Percentiles rank a stretch among this genome's conserved stretches.
phyloP scores from a whole-genome alignment of 2,329 filamentous ascomycete species.

The Alternaria angustiovoidea region DNA sequence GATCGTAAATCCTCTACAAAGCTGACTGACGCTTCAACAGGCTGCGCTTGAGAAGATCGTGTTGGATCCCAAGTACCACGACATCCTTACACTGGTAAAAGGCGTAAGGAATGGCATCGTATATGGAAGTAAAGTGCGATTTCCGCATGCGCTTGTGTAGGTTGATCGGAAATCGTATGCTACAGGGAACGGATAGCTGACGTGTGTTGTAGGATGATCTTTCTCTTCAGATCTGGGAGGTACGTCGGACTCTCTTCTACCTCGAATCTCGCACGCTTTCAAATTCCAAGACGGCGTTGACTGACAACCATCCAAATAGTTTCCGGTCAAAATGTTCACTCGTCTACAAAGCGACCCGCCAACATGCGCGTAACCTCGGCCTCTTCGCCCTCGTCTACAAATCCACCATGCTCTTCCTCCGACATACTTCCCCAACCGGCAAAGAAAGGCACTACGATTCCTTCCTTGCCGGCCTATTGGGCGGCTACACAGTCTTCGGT shows the following conservation, averaged over 20 bases:
- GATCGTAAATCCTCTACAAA: neutral
- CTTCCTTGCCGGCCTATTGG: conserved; percentile 85
- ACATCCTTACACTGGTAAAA: conserved; percentile 85
- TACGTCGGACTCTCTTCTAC: conserved; percentile 56
- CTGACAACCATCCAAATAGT: conserved; percentile 42
- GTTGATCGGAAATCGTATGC: conserved; percentile 16
- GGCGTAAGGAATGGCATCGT: conserved; percentile 95
- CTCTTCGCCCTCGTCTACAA: conserved; percentile 95
- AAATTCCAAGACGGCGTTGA: neutral
- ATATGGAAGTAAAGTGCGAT: conserved; percentile 96
- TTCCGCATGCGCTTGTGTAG: conserved; percentile 93
- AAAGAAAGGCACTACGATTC: conserved; percentile 78
- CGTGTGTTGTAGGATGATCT: conserved; percentile 76
- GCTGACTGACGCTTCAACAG: conserved; percentile 54
- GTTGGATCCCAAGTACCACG: conserved; percentile 84
- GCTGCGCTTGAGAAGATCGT: conserved; percentile 76
- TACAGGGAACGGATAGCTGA: conserved; percentile 5
- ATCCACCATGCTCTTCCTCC: conserved; percentile 76
- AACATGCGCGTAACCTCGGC: conserved; percentile 90
- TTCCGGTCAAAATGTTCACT: conserved; percentile 79
- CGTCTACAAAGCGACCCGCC: conserved; percentile 84
- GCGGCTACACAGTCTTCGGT: conserved; percentile 94
- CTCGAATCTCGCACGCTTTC: neutral
- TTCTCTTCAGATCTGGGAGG: conserved; percentile 92
- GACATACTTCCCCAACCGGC: conserved; percentile 59